Percentiles rank a stretch among this genome's conserved stretches.
These are phyloP conservation scores for Amaranthus hypochondriacus DNA, from an alignment of 148 eudicot species.

Conservation along the genomic window DNA sequence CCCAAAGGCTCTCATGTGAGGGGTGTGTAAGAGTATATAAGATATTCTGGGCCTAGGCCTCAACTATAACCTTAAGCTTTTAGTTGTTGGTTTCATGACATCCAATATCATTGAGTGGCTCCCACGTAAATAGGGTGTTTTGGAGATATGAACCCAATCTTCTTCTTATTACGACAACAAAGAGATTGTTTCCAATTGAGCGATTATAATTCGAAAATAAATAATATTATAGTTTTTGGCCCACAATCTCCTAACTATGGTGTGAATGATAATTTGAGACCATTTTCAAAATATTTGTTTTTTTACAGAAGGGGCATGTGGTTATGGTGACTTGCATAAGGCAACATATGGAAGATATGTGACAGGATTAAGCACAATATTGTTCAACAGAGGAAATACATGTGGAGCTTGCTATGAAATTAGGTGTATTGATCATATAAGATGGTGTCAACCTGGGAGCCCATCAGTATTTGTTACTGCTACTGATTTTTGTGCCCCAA, in stretches of 20 bases:
- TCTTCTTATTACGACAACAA: no score
- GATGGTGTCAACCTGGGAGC: constrained; percentile 54
- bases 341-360: constrained; percentile 50
- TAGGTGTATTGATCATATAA: constrained; percentile 57
- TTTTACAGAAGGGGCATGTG: constrained; percentile 57
- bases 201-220: no score
- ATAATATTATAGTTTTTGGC: no score
- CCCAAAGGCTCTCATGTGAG: no score
- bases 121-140: no score
- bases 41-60: no score
- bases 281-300: not conserved
- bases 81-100: no score
- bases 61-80: no score
- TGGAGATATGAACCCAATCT: no score
- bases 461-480: constrained; percentile 57
- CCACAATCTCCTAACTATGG: not conserved
- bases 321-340: constrained; percentile 58
- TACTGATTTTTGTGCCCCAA: constrained; percentile 71
- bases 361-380: constrained; percentile 47
- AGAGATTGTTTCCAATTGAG: no score
- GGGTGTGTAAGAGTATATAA: no score
- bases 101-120: no score
- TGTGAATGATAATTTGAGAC: not conserved
- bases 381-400: constrained; percentile 58
- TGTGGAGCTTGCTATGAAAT: constrained; percentile 68